Evolutionary conservation across 345 rosid species (phyloP).

Genomic region (Arabidopsis arenosa): DNA sequence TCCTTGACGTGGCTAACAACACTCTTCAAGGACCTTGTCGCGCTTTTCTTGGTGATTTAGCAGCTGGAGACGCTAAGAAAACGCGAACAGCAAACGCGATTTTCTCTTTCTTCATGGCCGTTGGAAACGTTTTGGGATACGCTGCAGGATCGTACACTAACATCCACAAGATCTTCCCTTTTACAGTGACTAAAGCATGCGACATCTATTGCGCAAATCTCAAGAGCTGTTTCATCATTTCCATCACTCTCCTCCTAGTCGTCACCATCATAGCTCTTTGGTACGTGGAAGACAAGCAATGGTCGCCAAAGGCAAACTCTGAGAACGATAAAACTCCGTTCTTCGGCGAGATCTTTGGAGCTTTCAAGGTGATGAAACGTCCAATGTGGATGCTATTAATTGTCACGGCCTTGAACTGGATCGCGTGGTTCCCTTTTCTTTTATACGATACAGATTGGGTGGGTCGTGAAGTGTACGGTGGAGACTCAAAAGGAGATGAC

Average conservation of each 20-base stretch:
- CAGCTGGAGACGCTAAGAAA: slow-evolving; percentile 53
- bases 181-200: slow-evolving; percentile 68
- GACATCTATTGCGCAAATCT: slow-evolving; percentile 81
- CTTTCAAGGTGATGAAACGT: slow-evolving; percentile 53
- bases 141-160: slow-evolving; percentile 73
- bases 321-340: slow-evolving; percentile 22
- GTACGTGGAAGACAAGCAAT: slow-evolving; percentile 54
- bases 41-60: slow-evolving; percentile 79
- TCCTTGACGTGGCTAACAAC: slow-evolving; percentile 77
- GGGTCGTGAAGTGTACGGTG: slow-evolving; percentile 88
- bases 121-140: slow-evolving; percentile 83
- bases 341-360: slow-evolving; percentile 49
- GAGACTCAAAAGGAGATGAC: slow-evolving; percentile 47
- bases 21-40: slow-evolving; percentile 87
- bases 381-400: slow-evolving; percentile 72
- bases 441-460: slow-evolving; percentile 86
- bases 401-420: slow-evolving; percentile 79
- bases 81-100: slow-evolving; percentile 59
- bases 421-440: slow-evolving; percentile 82
- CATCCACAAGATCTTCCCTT: slow-evolving; percentile 62
- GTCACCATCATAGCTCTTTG: slow-evolving; percentile 50
- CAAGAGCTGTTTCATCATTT: slow-evolving; percentile 73
- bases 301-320: slow-evolving; percentile 3
- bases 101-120: slow-evolving; percentile 87
- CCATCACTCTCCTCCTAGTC: slow-evolving; percentile 52